Evolutionary conservation across 352 stramenopile species (phyloP).

Genomic region (Phytophthora pluvialis): DNA sequence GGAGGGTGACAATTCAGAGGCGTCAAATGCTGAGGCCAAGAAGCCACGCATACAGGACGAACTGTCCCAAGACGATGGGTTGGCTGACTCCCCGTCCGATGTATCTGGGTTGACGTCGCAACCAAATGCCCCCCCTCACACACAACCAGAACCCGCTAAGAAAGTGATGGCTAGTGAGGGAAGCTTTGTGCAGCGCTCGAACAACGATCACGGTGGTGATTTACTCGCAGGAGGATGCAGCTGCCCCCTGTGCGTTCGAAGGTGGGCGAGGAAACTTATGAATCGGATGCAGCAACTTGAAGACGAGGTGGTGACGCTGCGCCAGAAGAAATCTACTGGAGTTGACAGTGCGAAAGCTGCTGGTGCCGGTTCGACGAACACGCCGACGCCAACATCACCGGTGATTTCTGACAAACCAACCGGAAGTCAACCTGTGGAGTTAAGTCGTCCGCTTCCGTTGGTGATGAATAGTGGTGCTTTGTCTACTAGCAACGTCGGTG

Average conservation of each 20-base stretch:
- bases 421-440: background rate
- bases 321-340: slow-evolving; percentile 11
- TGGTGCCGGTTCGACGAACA: slow-evolving; percentile 1
- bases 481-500: background rate
- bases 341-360: background rate
- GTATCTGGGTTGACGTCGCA: slow-evolving; percentile 19
- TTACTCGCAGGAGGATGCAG: slow-evolving; percentile 39
- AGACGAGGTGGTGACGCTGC: slow-evolving; percentile 38
- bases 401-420: background rate
- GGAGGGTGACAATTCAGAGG: slow-evolving; percentile 1
- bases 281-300: slow-evolving; percentile 45
- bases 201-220: slow-evolving; percentile 34
- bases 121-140: background rate
- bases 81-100: slow-evolving; percentile 12
- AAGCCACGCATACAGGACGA: slow-evolving; percentile 21
- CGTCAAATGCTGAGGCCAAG: slow-evolving; percentile 15
- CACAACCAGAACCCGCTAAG: background rate
- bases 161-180: slow-evolving; percentile 8
- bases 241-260: slow-evolving; percentile 42
- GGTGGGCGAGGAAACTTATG: slow-evolving; percentile 42
- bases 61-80: slow-evolving; percentile 1
- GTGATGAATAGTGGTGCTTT: background rate
- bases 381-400: background rate
- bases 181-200: slow-evolving; percentile 26
- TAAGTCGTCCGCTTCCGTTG: background rate